phyloP scores from a whole-genome alignment of 2,329 filamentous ascomycete genomes.

The Sclerotinia trifoliorum region DNA sequence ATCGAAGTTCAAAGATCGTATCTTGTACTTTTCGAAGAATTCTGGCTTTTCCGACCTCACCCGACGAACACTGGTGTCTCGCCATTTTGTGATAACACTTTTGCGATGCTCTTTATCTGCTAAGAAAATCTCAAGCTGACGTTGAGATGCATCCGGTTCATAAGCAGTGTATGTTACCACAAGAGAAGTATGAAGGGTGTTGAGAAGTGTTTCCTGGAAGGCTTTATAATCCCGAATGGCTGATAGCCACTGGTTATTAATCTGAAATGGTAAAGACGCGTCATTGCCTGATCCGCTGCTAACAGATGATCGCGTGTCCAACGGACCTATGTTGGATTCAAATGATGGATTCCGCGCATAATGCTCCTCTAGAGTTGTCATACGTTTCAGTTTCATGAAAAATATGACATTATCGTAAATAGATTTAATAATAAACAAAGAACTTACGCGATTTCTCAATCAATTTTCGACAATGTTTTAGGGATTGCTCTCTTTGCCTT shows the following conservation, averaged over 20 bases:
- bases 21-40: slow-evolving; percentile 48
- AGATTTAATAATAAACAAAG: neutral
- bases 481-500: slow-evolving; percentile 45
- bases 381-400: neutral
- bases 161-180: slow-evolving; percentile 48
- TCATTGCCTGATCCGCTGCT: slow-evolving; percentile 36
- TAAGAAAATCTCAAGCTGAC: slow-evolving; percentile 47
- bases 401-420: neutral
- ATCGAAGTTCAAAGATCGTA: slow-evolving; percentile 50
- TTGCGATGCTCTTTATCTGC: slow-evolving; percentile 45
- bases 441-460: slow-evolving; percentile 44
- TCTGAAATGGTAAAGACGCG: slow-evolving; percentile 28
- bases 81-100: slow-evolving; percentile 48
- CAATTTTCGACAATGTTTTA: slow-evolving; percentile 45
- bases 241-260: slow-evolving; percentile 40
- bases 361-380: slow-evolving; percentile 25
- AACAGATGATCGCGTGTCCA: slow-evolving; percentile 31
- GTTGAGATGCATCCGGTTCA: slow-evolving; percentile 46
- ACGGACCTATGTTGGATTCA: slow-evolving; percentile 30
- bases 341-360: slow-evolving; percentile 30
- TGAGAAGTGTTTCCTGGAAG: slow-evolving; percentile 45
- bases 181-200: slow-evolving; percentile 45
- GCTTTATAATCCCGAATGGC: slow-evolving; percentile 48
- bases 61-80: slow-evolving; percentile 46
- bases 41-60: slow-evolving; percentile 47